Percentiles rank a stretch among this genome's conserved stretches.
These are phyloP conservation scores for Salix suchowensis DNA, from an alignment of 345 rosid species.

Conservation along the genomic window DNA sequence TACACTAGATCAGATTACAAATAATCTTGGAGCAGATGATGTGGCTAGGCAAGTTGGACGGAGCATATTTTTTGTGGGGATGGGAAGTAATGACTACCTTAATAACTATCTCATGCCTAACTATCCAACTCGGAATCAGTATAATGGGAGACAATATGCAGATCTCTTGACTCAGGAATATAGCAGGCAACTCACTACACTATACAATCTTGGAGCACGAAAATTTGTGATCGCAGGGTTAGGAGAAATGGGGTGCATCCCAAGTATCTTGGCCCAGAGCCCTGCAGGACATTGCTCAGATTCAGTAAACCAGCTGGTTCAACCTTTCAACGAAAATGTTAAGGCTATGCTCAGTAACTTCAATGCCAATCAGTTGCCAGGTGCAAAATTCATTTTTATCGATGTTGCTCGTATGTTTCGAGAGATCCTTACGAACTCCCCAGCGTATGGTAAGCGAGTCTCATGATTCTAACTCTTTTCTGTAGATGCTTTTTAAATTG, in stretches of 20 bases:
- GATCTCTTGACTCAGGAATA: conserved; percentile 69
- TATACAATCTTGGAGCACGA: conserved; percentile 82
- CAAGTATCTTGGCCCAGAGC: conserved; percentile 85
- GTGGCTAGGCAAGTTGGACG: conserved; percentile 42
- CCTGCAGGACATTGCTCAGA: conserved; percentile 63
- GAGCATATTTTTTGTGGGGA: conserved; percentile 79
- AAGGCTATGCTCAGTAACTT: conserved; percentile 71
- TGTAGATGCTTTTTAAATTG: neutral
- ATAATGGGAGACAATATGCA: conserved; percentile 65
- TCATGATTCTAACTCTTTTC: too few species aligned
- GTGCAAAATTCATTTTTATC: conserved; percentile 54
- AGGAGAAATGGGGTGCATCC: conserved; percentile 94
- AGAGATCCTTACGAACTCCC: conserved; percentile 49
- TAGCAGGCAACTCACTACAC: conserved; percentile 48
- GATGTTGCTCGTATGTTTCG: conserved; percentile 55
- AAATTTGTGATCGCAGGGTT: conserved; percentile 77
- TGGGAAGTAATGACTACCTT: conserved; percentile 98
- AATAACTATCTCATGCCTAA: conserved; percentile 97
- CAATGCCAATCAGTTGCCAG: conserved; percentile 54
- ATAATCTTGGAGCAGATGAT: conserved; percentile 51
- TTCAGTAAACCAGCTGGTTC: conserved; percentile 65
- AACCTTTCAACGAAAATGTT: conserved; percentile 74
- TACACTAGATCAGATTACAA: conserved; percentile 65
- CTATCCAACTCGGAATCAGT: conserved; percentile 63
- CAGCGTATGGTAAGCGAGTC: conserved; percentile 51